Evolutionary conservation across 495 filamentous ascomycete genomes (phyloP), one percentile per base, ranked within the genome.

Genomic region (Xylaria palmicola): DNA sequence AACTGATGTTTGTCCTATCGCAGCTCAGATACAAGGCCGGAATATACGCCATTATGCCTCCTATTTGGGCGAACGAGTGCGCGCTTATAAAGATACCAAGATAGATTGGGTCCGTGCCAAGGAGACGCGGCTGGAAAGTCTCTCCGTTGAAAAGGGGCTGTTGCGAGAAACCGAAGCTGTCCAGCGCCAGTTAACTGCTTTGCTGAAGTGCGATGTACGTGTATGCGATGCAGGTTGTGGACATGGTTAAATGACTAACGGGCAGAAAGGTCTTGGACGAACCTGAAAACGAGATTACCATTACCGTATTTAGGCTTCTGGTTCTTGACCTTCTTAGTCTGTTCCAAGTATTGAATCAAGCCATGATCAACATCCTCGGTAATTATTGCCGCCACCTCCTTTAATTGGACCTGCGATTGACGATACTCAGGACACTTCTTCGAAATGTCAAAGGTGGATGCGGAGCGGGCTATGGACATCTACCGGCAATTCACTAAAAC

Each of bases 341-440:
- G 41, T 99, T 96, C 74, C 90, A 94, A 63, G 90, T 96, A 36
- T 88, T 97, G 80, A 99, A 99, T 65, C 93, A 98, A 76, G 94
- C 89, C 22, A 93, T 95, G 65, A 98, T 99, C 77, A 99, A 96
- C 74, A 90, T 99, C 60, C 82, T 99, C 54, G 91, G 94, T 94
- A 82, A 65, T 83, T 59, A 8, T 13, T 7, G 27, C 37, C 39
- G 26, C 17, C 4, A 56, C 22, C 59, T 6, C n/a, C 10, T 26
- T 8, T 12, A 27, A 45, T 44, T 66, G 50, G 10, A 57, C n/a
- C n/a, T n/a, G n/a, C n/a, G 41, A 54, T 69, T 74, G 32, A 73
- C 44, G 9, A 24, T 19, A 7, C 44, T 24, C 56, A 97, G 93
- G 96, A 64, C 93, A 95, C 70, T 99, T 96, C 72, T 98, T 99